phyloP scores from a whole-genome alignment of 1,284 basidiomycete genomes.

The Melampsora occidentalis region DNA sequence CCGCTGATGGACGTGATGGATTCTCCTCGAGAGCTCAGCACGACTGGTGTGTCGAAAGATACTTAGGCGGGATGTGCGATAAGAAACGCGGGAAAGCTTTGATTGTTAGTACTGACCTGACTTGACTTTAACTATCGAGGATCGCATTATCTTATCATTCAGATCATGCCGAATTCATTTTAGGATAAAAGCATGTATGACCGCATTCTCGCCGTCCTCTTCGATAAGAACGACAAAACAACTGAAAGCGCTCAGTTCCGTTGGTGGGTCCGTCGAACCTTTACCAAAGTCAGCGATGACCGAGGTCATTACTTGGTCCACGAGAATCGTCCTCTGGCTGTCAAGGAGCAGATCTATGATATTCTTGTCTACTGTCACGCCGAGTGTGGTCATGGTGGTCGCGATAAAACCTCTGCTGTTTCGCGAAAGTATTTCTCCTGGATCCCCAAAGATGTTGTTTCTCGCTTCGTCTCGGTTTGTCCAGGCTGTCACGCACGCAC shows the following conservation, averaged over 20 bases:
- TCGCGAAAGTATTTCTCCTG: slow-evolving; percentile 64
- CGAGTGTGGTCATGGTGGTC: slow-evolving; percentile 66
- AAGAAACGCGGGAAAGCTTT: slow-evolving; percentile 44
- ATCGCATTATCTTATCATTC: background rate
- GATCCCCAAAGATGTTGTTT: slow-evolving; percentile 74
- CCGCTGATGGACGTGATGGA: slow-evolving; percentile 41
- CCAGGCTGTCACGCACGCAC: slow-evolving; percentile 61
- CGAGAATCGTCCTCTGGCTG: slow-evolving; percentile 66
- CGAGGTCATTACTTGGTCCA: slow-evolving; percentile 61
- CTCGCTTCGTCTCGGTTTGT: slow-evolving; percentile 70
- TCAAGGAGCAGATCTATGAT: slow-evolving; percentile 71
- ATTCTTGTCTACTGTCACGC: slow-evolving; percentile 69
- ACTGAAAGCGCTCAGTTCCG: slow-evolving; percentile 66
- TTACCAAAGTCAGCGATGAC: slow-evolving; percentile 39
- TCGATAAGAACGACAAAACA: slow-evolving; percentile 52
- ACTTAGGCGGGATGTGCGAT: slow-evolving; percentile 41
- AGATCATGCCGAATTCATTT: background rate
- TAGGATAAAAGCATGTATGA: slow-evolving; percentile 42
- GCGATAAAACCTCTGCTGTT: slow-evolving; percentile 64
- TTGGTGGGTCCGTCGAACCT: slow-evolving; percentile 63
- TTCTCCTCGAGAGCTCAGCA: slow-evolving; percentile 41
- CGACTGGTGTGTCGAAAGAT: slow-evolving; percentile 42
- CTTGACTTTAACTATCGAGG: background rate
- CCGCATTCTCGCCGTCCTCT: slow-evolving; percentile 38
- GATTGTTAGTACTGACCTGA: slow-evolving; percentile 25